Evolutionary conservation across 2,329 filamentous ascomycete genomes (phyloP), one percentile per base, ranked within the genome.

Genomic region (Chaetomiaceae sp.): DNA sequence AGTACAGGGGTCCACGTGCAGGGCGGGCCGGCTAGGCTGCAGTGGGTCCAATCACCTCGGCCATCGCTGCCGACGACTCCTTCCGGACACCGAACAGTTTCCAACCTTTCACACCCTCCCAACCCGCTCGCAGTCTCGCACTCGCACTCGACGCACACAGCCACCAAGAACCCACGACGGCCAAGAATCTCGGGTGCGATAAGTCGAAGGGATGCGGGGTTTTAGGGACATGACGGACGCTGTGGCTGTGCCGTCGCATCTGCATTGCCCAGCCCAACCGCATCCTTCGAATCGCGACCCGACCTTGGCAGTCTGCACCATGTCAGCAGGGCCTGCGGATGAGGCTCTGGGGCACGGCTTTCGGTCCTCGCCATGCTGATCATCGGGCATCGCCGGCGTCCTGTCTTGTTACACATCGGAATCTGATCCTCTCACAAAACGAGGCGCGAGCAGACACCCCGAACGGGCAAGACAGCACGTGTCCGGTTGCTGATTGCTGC

Each of bases 231-330:
- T 14, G 20, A 20, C 17, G 12, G 7, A 14, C 12, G 14, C 27
- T 19, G 49, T 45, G 49, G 49, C 49, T 51, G 49, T 46, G 42
- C 25, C 31, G 9, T 38, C n/a, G 31, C 39, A 27, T 38, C 27
- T n/a, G 6, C 22, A n/a, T 15, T 33, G 4, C 8, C 19, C 20
- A 8, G n/a, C 25, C 14, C 36, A 29, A 51, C 47, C 8, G 3
- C 25, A 27, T 20, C 15, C n/a, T 27, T n/a, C n/a, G 11, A 19
- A 5, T 34, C 14, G 12, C 38, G 11, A 19, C 15, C 47, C 38
- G 11, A 19, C 15, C 47, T 44, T 50, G 31, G 47, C 47, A 27
- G 12, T 22, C 22, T 17, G 31, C 4, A 6, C 22, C 12, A 22
- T 15, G 47, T 51, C 47, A 51, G 22, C 47, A 51, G 47, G 47